Evolutionary conservation across 2,329 filamentous ascomycete species (phyloP), one percentile per base, ranked within the genome.

Genomic region (Lachnellula cervina): DNA sequence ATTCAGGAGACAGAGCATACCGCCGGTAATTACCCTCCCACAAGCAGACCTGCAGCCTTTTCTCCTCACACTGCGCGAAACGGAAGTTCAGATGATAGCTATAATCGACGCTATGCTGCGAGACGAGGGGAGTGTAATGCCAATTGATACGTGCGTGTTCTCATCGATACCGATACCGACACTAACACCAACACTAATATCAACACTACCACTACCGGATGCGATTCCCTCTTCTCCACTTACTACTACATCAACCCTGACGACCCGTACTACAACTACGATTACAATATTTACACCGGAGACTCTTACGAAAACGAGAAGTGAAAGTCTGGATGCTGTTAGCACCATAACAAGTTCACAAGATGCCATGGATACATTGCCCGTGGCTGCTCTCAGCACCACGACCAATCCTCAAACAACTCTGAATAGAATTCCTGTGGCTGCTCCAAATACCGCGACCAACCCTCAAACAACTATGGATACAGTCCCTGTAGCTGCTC

Each of bases 371-470:
- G 19, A 44, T 19, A 19, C 42, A 19, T 8, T 42, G 2, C 16
- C 38, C 17, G 17, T 42, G 16, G 38, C 38, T n/a, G 38, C 38
- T 42, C 17, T 9, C 14, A 42, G 44, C 9, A 57, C 44, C 5
- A 44, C 32, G n/a, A 55, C 48, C 7, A 19, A n/a, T 8, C 9
- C 9, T 32, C 9, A 11, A 32, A 11, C 28, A 28, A 37, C n/a
- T 6, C 8, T 17, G 9, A 13, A 5, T 14, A 23, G 23, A 14
- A 19, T 11, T 1, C 28, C 21, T 51, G 51, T 53, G 44, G 49
- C 53, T 54, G 43, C 60, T 62, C 25, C 48, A 9, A 60, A 51
- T 53, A 57, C 58, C 54, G n/a, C 55, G 49, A 19, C 43, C 13
- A 54, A 2, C 40, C n/a, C 19, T 51, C 50, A 25, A 44, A 32